phyloP scores from a whole-genome alignment of 2,329 filamentous ascomycete genomes.

The Penicillium sp. region DNA sequence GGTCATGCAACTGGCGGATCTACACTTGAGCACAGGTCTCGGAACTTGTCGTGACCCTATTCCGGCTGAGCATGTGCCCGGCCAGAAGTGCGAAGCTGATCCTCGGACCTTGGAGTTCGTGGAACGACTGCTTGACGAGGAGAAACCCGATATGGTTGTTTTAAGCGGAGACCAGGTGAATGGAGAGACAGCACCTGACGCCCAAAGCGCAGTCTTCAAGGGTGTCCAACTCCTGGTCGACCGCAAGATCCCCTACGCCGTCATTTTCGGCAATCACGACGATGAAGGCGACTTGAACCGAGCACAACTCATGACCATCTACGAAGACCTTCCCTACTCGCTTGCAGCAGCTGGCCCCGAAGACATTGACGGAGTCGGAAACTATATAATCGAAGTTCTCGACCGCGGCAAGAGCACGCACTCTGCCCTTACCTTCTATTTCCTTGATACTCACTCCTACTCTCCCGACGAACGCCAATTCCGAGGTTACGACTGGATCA shows the following conservation, averaged over 20 bases:
- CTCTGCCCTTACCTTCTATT: conserved; percentile 89
- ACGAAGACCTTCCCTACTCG: conserved; percentile 84
- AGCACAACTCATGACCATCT: conserved; percentile 75
- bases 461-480: conserved; percentile 84
- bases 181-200: conserved; percentile 86
- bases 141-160: conserved; percentile 89
- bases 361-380: conserved; percentile 85
- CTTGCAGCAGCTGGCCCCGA: conserved; percentile 80
- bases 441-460: conserved; percentile 90
- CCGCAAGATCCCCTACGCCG: conserved; percentile 85
- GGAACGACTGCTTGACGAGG: conserved; percentile 77
- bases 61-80: conserved; percentile 68
- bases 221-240: conserved; percentile 79
- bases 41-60: conserved; percentile 84
- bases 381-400: conserved; percentile 89
- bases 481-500: conserved; percentile 96
- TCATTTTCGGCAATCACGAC: conserved; percentile 97
- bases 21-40: conserved; percentile 88
- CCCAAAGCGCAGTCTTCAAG: conserved; percentile 92
- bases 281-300: conserved; percentile 82
- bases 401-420: conserved; percentile 76
- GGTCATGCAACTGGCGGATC: conserved; percentile 92
- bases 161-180: conserved; percentile 94
- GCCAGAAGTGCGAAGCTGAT: conserved; percentile 80
- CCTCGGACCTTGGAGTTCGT: conserved; percentile 89